Base-by-base conservation (phyloP, 2,329 filamentous ascomycete species). In the Colletotrichum chrysophilum region DNA sequence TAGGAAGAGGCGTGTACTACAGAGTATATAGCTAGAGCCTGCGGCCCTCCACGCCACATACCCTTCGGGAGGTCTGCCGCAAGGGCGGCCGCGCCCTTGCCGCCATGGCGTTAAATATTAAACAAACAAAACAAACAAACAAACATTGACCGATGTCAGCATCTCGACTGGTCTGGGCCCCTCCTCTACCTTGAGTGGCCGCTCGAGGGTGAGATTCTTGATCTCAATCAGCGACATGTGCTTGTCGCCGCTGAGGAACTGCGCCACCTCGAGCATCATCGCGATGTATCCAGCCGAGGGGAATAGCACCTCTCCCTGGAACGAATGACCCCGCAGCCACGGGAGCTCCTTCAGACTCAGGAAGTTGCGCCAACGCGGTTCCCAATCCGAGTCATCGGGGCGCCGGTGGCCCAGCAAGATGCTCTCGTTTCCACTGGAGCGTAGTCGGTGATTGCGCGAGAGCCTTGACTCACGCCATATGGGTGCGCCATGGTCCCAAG, bases 241-340 rank as follows among this genome's bases (percentile, higher is more conserved):
- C 28, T 21, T 64, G 18, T 26, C 68, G 0, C 4, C 14, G 28
- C 26, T 10, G 1, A 70, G 38, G 1, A 65, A 52, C 1, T 36
- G 28, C 4, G 76, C 67, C 4, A 70, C 78, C 30, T 78, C 78
- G 7, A 77, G 65, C 36, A 71, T 74, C 74, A 85, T 80, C 16
- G 83, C 82, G 3, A 83, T 78, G n/a, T 80, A 79, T 24, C 84
- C 85, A 5, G 82, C 80, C 6, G 81, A 83, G 58, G 86, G 83
- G 67, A 84, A 85, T 71, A 87, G 85, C 71, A 84, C 83, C 60
- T 86, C 81, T 78, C 83, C 87, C 71, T 87, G 84, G 79, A 88
- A 86, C n/a, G 80, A 78, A 79, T 89, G 88, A 70, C 89, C 87
- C 60, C 86, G 79, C 16, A 87, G 83, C 74, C 89, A 89, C 9